Evolutionary conservation across 768 basidiomycete species (phyloP), one percentile per base, ranked within the genome.

Genomic region (Suillus sp.): DNA sequence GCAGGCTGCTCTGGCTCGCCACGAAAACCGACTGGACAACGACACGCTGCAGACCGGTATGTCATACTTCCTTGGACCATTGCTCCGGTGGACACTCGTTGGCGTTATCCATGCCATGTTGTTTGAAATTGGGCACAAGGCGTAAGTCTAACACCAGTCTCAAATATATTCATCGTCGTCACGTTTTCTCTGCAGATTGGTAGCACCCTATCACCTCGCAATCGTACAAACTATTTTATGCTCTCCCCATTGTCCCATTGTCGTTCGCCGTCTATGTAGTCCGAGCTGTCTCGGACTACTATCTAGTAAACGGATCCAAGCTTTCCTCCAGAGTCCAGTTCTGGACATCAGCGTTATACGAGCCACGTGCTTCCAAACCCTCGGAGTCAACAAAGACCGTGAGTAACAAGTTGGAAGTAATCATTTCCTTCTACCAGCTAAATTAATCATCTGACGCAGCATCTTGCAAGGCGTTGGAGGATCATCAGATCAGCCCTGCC

Each of bases 11-110:
- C 70, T 74, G 37, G 74, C 79, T 5, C 77, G 79, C 40, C 67
- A 77, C 13, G 77, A 80, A 22, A 77, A 82, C 45, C 86, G 86
- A 67, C 84, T 92, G 62, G 90, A 92, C 64, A 81, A 74, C 55
- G 91, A 92, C 32, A 81, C 82, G 22, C 74, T 94, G 25, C 83
- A 82, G 72, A 93, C 89, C 65, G 92, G 92, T 1, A 80, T 92
- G 40, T 87, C 88, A 6, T 93, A 91, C 72, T 93, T 93, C 68
- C 83, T 86, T 25, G 85, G 86, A 5, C 85, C 87, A 0, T 77
- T 93, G 22, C 79, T 94, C 45, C 87, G 84, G 65, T 94, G 92
- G 92, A 92, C 91, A 0, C 81, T 93, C 6, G 86, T 88, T 3
- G 90, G 90, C 3, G 86, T 93, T 13, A 80, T 92, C 60, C 84